Base-by-base conservation (phyloP, 257 asterid species). In the Gentiana macrophylla region DNA sequence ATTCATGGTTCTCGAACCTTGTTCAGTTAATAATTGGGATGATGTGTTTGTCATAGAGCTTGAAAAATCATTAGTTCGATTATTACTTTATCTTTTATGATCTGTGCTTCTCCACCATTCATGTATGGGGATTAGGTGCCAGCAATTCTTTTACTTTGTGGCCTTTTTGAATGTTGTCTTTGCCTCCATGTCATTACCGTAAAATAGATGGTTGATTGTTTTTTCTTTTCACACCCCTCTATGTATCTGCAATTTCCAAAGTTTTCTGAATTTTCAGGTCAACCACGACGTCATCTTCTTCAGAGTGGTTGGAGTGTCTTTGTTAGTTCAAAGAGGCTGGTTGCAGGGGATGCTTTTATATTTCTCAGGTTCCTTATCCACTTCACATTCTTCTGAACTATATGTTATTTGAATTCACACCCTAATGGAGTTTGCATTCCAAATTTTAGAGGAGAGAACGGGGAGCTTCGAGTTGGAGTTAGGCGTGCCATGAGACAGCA, bases 271-370 rank as follows among this genome's bases (percentile, higher is more conserved):
- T 35, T 51, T 66, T 50, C 77, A 89, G 97, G 97, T 55, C 97
- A 89, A 75, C 97, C 97, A 2, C 77, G 97, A n/a, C 69, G 97
- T 53, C 97, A 89, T 56, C 86, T 89, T 59, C 95, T 89, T 57
- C 95, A 86, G 77, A 89, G 95, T 50, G 97, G 97, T 63, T 89
- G 97, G 97, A 89, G 97, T 55, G 93, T 84, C 52, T 89, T 89
- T 62, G 97, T 89, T 58, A 84, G 95, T 59, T 81, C 97, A 32
- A 89, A 89, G 74, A 84, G 97, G 73, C 94, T 89, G 57, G 95
- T 86, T 37, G 94, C 95, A 35, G 95, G 97, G n/a, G 97, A 89
- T 75, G 94, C 97, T 55, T 86, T 89, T 56, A 89, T 89, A 66
- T 89, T 89, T 74, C 69, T 89, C 64, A 84, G 97, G 97, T 89